phyloP scores from a whole-genome alignment of 495 filamentous ascomycete species.

The Arthonia radiata region DNA sequence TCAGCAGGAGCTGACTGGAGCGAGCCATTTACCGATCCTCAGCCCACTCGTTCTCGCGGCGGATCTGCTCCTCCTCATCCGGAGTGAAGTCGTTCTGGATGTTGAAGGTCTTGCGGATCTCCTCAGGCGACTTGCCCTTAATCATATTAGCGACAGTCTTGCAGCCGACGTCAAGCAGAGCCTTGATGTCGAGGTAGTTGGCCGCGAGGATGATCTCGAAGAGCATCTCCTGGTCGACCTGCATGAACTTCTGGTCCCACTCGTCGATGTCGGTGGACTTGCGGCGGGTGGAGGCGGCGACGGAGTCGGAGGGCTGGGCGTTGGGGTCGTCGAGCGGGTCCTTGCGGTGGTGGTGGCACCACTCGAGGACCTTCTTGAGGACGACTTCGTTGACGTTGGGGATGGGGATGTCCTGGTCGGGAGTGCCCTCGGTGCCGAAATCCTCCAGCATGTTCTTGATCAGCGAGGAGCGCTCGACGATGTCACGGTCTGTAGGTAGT shows the following conservation, averaged over 20 bases:
- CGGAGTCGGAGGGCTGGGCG: too few relatives aligned
- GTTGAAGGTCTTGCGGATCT: constrained; percentile 67
- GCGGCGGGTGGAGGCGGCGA: too few relatives aligned
- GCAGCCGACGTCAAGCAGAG: constrained; percentile 57
- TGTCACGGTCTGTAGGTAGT: constrained; percentile 46
- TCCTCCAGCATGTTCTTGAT: constrained; percentile 98
- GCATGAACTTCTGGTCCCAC: constrained; percentile 99
- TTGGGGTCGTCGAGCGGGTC: constrained; percentile 82
- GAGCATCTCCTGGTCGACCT: constrained; percentile 98
- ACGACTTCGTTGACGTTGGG: constrained; percentile 91
- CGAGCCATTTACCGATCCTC: too few relatives aligned
- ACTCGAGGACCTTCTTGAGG: constrained; percentile 85
- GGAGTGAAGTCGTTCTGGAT: constrained; percentile 67
- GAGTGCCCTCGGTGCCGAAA: constrained; percentile 36
- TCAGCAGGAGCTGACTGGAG: too few relatives aligned
- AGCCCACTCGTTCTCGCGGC: constrained; percentile 65
- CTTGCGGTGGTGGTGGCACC: constrained; percentile 81
- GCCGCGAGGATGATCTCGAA: constrained; percentile 92
- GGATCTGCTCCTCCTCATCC: constrained; percentile 64
- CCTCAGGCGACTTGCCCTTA: constrained; percentile 62
- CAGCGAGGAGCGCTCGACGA: constrained; percentile 76
- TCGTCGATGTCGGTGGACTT: constrained; percentile 98
- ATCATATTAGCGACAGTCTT: constrained; percentile 77
- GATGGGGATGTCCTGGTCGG: constrained; percentile 49
- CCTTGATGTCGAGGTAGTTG: constrained; percentile 66